Evolutionary conservation across 225 moss, liverwort and hornwort genomes (phyloP), one percentile per base, ranked within the genome.

Genomic region (Polytrichum formosum): DNA sequence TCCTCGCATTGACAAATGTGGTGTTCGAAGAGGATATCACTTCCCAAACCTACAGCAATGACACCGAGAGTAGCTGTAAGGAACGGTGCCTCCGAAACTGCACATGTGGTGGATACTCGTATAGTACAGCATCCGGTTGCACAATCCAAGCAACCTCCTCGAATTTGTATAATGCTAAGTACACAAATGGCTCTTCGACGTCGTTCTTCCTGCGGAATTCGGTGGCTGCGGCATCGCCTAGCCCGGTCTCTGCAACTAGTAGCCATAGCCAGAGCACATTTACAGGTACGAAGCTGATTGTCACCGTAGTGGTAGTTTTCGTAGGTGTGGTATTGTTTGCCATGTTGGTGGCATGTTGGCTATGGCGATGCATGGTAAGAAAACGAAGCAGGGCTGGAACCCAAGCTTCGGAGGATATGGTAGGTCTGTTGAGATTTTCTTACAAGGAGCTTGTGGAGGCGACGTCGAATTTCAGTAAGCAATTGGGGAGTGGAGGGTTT

Each of bases 401-500:
- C 29, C 13, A 25, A 23, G 2, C 35, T 35, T 35, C 35, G 35
- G 35, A 35, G 35, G 35, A 35, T 35, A 35, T 35, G 35, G 35
- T 35, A 35, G 35, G 35, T 35, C 35, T 35, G 9, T 1, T 19
- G 37, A 46, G 63, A 31, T 69, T 77, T 9, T 65, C 63, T 0
- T 72, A 75, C 66, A 66, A 71, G 6, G 72, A 67, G 1, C 67
- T 77, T 5, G 66, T 53, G 19, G 2, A 27, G 2, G 78, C 67
- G 29, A 73, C 78, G n/a, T 63, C 46, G 0, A 56, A 68, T 17
- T 77, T 77, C 72, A 61, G 28, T 19, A 71, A 62, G 69, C 13
- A 75, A 70, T 28, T 89, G 7, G 83, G 84, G 3, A 37, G 21
- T 26, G 80, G 80, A 5, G 72, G 76, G 5, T 85, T 83, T 19